Evolutionary conservation across 768 basidiomycete genomes (phyloP), one percentile per base, ranked within the genome.

Genomic region (Albatrellus ellisii): DNA sequence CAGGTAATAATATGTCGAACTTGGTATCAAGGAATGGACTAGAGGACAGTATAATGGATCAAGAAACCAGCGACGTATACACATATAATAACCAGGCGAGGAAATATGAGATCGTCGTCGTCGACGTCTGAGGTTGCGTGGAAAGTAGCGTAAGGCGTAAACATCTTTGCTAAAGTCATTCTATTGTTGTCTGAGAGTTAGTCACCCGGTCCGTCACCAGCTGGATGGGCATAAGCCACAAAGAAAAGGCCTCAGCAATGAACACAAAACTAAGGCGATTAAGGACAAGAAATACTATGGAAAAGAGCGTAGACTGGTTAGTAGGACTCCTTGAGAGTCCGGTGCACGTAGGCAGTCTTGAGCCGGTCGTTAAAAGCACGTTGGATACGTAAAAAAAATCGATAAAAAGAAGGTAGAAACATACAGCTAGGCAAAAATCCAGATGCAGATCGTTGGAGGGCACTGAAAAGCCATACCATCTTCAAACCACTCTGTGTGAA

Each of bases 381-480:
- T 15, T 31, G 24, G 33, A 15, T n/a, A 39, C 28, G 12, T 22
- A 22, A 41, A 33, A 17, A 18, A n/a, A 29, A 41, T 1, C 10
- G 26, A 25, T 2, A 18, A 39, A 12, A 50, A 36, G 31, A 36
- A 50, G 32, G 27, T 12, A 24, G 17, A 32, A 28, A 34, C 24
- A 36, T 25, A 37, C 36, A 42, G n/a, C n/a, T n/a, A n/a, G n/a
- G n/a, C n/a, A n/a, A n/a, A n/a, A n/a, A n/a, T n/a, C n/a, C n/a
- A n/a, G n/a, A 42, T 26, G 32, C 35, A 24, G 22, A 15, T 14
- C 22, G 8, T 18, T 15, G 9, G 36, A 31, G 15, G 25, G 6
- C 26, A 14, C 12, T 26, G 12, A 8, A 29, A 10, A 32, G 41
- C 33, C 46, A 36, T 28, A 18, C 22, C 56, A 54, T 21, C 54